phyloP scores from a whole-genome alignment of 2,329 filamentous ascomycete genomes.

The Penicillium decumbens region DNA sequence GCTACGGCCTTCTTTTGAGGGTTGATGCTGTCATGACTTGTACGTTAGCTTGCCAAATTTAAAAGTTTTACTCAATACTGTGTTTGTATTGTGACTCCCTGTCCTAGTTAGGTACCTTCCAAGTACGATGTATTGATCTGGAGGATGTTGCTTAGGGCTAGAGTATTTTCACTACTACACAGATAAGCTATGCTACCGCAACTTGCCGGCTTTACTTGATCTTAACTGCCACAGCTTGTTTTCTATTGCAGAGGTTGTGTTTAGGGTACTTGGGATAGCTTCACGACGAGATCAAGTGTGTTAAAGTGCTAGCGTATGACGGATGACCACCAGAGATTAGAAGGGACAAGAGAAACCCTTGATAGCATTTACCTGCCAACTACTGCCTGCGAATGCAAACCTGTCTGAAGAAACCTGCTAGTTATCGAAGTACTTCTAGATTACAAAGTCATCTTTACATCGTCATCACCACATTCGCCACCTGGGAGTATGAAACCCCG shows the following conservation, averaged over 20 bases:
- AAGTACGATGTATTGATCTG: background rate
- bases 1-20: background rate
- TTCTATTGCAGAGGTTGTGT: background rate
- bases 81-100: background rate
- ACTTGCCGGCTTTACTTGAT: background rate
- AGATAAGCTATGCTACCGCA: background rate
- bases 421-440: background rate
- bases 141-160: background rate
- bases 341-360: background rate
- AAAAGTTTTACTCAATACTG: slow-evolving; percentile 6
- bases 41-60: slow-evolving; percentile 17
- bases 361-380: background rate
- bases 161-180: background rate
- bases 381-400: too few species aligned
- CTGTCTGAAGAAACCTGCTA: background rate
- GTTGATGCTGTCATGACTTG: slow-evolving; percentile 20
- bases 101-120: too few species aligned
- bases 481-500: background rate
- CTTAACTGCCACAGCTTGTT: background rate
- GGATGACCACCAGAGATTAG: background rate
- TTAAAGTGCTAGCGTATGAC: background rate
- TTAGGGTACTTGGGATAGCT: background rate
- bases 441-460: background rate
- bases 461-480: background rate
- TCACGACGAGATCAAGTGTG: background rate